Percentiles rank a stretch among this genome's conserved stretches.
phyloP scores from a whole-genome alignment of 2,329 filamentous ascomycete species.

The Ciborinia camelliae region DNA sequence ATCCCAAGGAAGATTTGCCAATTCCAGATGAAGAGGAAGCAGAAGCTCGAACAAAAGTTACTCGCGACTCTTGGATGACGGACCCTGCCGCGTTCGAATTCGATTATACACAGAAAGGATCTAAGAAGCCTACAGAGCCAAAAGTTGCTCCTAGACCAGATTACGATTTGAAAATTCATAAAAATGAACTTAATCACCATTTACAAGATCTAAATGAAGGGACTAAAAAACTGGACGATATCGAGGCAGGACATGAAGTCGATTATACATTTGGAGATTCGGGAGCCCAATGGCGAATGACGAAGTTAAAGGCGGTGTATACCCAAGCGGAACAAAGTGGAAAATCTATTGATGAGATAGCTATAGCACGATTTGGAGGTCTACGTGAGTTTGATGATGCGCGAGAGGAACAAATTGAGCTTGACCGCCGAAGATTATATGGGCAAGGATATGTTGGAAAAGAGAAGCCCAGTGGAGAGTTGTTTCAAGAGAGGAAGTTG shows the following conservation, averaged over 20 bases:
- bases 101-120: constrained; percentile 70
- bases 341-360: constrained; percentile 74
- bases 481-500: constrained; percentile 73
- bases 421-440: constrained; percentile 79
- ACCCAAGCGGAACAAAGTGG: constrained; percentile 71
- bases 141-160: constrained; percentile 33
- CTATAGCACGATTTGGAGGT: constrained; percentile 75
- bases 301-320: constrained; percentile 84
- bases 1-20: constrained; percentile 50
- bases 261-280: constrained; percentile 84
- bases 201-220: constrained; percentile 57
- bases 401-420: constrained; percentile 85
- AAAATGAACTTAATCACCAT: constrained; percentile 76
- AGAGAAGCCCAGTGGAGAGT: constrained; percentile 80
- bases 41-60: constrained; percentile 33
- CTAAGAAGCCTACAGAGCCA: constrained; percentile 51
- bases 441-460: constrained; percentile 82
- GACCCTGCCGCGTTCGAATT: constrained; percentile 77
- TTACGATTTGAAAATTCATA: constrained; percentile 53
- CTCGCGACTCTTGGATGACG: constrained; percentile 93
- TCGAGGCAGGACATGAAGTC: constrained; percentile 58
- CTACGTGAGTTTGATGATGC: constrained; percentile 87
- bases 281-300: constrained; percentile 95
- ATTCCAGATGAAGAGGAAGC: constrained; percentile 50
- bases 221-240: constrained; percentile 48